Base-by-base conservation (phyloP, 208 protist species). In the Leishmania tropica region DNA sequence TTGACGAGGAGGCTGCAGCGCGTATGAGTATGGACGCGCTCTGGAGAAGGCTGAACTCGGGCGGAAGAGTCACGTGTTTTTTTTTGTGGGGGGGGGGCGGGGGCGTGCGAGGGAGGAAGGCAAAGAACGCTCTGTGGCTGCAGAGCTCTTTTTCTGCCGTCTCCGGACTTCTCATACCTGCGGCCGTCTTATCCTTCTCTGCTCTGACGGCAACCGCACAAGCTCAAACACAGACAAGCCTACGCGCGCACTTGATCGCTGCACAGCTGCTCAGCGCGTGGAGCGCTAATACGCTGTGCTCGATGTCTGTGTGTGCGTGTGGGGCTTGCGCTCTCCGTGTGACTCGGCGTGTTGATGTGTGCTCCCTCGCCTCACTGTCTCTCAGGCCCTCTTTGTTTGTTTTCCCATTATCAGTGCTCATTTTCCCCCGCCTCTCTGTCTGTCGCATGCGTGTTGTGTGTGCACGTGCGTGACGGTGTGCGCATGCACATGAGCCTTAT, bases 61-160 rank as follows among this genome's bases (percentile, higher is more conserved):
- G 1, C 1, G 13, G 13, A n/a, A 10, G n/a, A 28, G 53, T 10
- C 15, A 17, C 6, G 17, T 45, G 35, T 64, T 45, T 45, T 45
- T 7, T 42, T 42, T 42, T 42, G 3, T 42, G 2, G 42, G 3
- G n/a, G 13, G 21, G 47, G n/a, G 28, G n/a, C 13, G 35, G 0
- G 17, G 2, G 17, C 10, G 45, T 7, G 45, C 0, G 45, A 13
- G 31, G 37, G 13, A n/a, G 31, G 48, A 48, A 19, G 35, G 15
- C 24, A 2, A 11, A 48, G 51, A 54, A 54, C 51, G 47, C 73
- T 76, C 73, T 40, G 73, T 76, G 73, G 53, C n/a, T 64, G 73
- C 73, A 47, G 73, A n/a, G 73, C 73, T 42, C 53, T 47, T 28
- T 31, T 24, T 17, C 40, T 48, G 67, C 67, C 42, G 45, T 28